Evolutionary conservation across 306 rosid species (phyloP).

Genomic region (Quercus variabilis): DNA sequence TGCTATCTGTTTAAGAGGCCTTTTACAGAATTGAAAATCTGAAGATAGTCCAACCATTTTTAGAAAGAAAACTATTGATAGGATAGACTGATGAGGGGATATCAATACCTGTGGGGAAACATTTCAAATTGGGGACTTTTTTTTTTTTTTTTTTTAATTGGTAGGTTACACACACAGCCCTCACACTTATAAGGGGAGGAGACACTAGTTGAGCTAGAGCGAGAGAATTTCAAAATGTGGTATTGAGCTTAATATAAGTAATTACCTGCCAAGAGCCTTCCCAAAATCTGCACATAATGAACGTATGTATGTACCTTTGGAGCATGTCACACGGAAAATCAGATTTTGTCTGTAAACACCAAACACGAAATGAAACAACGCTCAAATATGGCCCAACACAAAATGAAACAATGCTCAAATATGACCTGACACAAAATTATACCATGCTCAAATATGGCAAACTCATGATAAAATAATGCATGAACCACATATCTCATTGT

Average conservation of each 20-base stretch:
- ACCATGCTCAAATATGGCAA: background rate
- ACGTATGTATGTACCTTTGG: slow-evolving; percentile 92
- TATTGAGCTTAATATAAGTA: background rate
- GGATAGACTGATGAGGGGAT: background rate
- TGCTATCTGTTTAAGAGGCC: no score
- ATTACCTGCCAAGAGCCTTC: slow-evolving; percentile 91
- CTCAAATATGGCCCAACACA: slow-evolving; percentile 3
- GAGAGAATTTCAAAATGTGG: no score
- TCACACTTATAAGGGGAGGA: no score
- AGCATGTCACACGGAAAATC: slow-evolving; percentile 81
- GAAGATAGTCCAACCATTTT: background rate
- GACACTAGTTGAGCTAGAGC: no score
- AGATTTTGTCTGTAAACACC: slow-evolving; percentile 76
- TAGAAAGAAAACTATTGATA: background rate
- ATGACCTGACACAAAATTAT: background rate
- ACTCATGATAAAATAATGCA: slow-evolving; percentile 4
- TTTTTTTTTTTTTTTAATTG: no score
- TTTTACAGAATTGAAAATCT: background rate
- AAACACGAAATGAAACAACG: background rate
- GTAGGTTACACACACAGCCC: no score
- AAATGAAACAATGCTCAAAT: background rate
- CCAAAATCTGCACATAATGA: slow-evolving; percentile 94
- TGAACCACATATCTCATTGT: background rate
- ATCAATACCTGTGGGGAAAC: background rate
- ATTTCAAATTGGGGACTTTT: no score